phyloP scores from a whole-genome alignment of 2,329 filamentous ascomycete genomes.

The Apiospora pterosperma region DNA sequence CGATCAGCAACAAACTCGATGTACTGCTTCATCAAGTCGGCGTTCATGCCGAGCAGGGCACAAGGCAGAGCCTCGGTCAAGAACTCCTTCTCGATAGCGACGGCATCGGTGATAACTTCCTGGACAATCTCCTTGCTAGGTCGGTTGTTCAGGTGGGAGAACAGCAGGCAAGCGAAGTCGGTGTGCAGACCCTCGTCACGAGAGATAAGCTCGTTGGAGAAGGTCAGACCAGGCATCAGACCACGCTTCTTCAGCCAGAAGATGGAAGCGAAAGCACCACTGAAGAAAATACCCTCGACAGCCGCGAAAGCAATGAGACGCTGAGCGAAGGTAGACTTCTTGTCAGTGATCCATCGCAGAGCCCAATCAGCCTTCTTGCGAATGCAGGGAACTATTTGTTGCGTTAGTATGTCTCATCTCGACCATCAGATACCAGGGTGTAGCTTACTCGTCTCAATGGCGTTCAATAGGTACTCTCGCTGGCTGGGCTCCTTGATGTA shows the following conservation, averaged over 20 bases:
- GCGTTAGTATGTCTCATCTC: too few species aligned
- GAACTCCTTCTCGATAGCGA: slow-evolving; percentile 96
- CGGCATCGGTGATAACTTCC: slow-evolving; percentile 91
- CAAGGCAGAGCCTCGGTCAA: slow-evolving; percentile 91
- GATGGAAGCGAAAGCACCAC: slow-evolving; percentile 95
- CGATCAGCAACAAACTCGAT: slow-evolving; percentile 99
- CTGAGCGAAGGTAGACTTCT: slow-evolving; percentile 90
- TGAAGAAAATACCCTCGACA: slow-evolving; percentile 99
- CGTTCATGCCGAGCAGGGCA: slow-evolving; percentile 95
- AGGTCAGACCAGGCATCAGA: slow-evolving; percentile 96
- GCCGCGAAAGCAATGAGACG: slow-evolving; percentile 95
- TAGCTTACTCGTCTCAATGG: slow-evolving; percentile 88
- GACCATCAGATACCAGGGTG: slow-evolving; percentile 55
- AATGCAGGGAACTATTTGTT: slow-evolving; percentile 90
- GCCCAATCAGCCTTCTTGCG: slow-evolving; percentile 99
- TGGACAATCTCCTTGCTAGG: slow-evolving; percentile 77
- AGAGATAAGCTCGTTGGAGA: slow-evolving; percentile 99
- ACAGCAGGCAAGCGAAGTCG: slow-evolving; percentile 95
- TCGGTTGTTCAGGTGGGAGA: slow-evolving; percentile 94
- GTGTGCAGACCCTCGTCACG: slow-evolving; percentile 99
- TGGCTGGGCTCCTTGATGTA: slow-evolving; percentile 98
- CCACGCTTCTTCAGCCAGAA: slow-evolving; percentile 99
- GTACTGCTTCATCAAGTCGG: slow-evolving; percentile 97
- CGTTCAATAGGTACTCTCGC: slow-evolving; percentile 92
- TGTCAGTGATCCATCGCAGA: slow-evolving; percentile 89